Evolutionary conservation across 306 rosid species (phyloP), one percentile per base, ranked within the genome.

Genomic region (Sindora glabra): DNA sequence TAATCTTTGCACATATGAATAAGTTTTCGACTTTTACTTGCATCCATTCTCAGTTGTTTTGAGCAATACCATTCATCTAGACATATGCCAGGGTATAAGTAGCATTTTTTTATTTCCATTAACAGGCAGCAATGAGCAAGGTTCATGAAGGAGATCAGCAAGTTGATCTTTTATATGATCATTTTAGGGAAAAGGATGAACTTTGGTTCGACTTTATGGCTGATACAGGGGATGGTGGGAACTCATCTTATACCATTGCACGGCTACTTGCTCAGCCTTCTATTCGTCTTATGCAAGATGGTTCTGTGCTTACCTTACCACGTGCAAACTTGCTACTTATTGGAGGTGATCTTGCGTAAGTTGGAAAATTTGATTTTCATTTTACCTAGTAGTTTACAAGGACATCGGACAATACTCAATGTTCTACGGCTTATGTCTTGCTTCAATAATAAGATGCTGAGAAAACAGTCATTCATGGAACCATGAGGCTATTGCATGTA

Each of bases 291-390:
- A 33, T 46, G 44, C 72, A 69, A 53, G 95, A 72, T 50, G 90
- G 78, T 65, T 75, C 94, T 45, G 62, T 46, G 51, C 51, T 76
- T 56, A 41, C 65, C 53, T 72, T 92, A 64, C 94, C 89, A 7
- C 95, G 99, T 54, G 99, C 95, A 33, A 57, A 89, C 74, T 64
- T 92, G 71, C 89, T 92, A 57, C 75, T 92, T 74, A 86, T 86
- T 67, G 99, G 99, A 75, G 99, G 99, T 36, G 99, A 92, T 82
- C 96, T 92, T 12, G 99, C 99, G 96, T 92, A 81, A 74, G 99
- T 78, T 70, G 63, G 68, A 50, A 25, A 29, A 48, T 39, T 26
- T 32, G 33, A 16, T 61, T 52, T 44, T 8, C 10, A n/a, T n/a
- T n/a, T n/a, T n/a, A n/a, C n/a, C n/a, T n/a, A n/a, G n/a, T n/a